phyloP scores from a whole-genome alignment of 441 rosid genomes.

The Brassica hybrid region DNA sequence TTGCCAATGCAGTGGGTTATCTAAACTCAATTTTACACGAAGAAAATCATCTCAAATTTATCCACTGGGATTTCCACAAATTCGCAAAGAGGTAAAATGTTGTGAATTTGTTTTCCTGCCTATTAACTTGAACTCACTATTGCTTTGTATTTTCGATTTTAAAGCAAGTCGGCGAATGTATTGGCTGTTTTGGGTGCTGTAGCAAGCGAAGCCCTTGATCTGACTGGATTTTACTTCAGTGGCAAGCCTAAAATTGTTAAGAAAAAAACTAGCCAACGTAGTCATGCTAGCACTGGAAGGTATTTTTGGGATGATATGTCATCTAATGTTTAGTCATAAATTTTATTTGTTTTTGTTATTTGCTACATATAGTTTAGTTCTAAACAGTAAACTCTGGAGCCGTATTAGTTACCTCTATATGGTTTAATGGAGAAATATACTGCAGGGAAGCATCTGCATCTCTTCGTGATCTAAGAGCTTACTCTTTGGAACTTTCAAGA shows the following conservation, averaged over 20 bases:
- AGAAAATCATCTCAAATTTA: constrained; percentile 84
- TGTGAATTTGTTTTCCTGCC: constrained; percentile 20
- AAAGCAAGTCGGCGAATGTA: constrained; percentile 98
- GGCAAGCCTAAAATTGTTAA: constrained; percentile 75
- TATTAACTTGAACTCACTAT: constrained; percentile 29
- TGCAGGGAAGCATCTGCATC: constrained; percentile 72
- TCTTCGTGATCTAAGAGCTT: constrained; percentile 72
- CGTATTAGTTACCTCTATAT: constrained; percentile 15
- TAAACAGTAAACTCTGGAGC: constrained; percentile 17
- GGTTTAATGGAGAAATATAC: constrained; percentile 30
- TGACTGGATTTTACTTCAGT: constrained; percentile 88
- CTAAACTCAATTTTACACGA: constrained; percentile 77
- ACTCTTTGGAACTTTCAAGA: constrained; percentile 74
- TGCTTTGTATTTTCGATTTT: constrained; percentile 35
- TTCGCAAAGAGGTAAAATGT: constrained; percentile 88
- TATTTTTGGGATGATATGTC: constrained; percentile 36
- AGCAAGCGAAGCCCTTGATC: constrained; percentile 96
- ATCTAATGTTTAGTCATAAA: not conserved
- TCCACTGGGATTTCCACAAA: constrained; percentile 99
- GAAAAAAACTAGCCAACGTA: constrained; percentile 63
- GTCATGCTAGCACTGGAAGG: constrained; percentile 72
- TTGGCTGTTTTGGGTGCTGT: constrained; percentile 99
- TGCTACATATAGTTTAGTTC: not conserved
- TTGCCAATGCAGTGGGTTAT: constrained; percentile 93
- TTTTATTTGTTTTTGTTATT: not conserved